These are phyloP conservation scores for Cryphonectria nitschkei DNA, from an alignment of 2,329 filamentous ascomycete species.

Conservation along the genomic window DNA sequence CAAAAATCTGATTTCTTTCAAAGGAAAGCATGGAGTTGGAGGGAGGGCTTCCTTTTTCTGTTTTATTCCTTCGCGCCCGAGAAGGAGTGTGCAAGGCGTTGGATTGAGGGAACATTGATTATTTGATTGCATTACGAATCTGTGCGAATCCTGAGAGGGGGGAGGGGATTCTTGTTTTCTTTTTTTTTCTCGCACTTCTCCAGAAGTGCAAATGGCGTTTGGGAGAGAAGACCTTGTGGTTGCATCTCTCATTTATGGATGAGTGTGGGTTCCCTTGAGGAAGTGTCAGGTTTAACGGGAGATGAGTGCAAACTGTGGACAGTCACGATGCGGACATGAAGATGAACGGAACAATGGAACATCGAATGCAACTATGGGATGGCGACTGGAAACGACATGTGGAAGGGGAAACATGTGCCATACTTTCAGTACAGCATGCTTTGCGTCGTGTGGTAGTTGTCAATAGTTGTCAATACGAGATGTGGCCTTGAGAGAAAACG, in stretches of 20 bases:
- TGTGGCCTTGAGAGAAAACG: background rate
- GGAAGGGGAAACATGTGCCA: background rate
- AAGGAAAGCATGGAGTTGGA: slow-evolving; percentile 20
- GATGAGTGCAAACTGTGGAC: background rate
- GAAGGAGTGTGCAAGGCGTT: background rate
- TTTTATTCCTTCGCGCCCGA: background rate
- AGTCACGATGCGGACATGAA: background rate
- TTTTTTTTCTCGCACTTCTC: background rate
- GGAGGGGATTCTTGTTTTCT: background rate
- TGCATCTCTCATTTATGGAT: background rate
- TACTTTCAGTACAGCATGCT: background rate
- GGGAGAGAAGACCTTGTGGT: background rate
- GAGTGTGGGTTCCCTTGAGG: background rate
- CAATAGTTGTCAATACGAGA: background rate
- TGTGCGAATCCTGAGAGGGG: background rate
- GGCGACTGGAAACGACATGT: background rate
- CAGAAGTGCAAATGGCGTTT: background rate
- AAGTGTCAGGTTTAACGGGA: background rate
- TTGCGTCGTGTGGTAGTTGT: background rate
- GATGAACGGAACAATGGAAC: background rate
- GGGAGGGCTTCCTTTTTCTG: background rate
- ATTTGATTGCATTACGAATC: background rate
- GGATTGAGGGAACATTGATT: background rate
- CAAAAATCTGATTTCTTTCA: background rate
- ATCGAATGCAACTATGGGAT: background rate